A percentile compares a stretch with the other conserved stretches of the same genome.
Evolutionary conservation across 352 stramenopile species (phyloP).

Genomic region (Pythium angustatum): DNA sequence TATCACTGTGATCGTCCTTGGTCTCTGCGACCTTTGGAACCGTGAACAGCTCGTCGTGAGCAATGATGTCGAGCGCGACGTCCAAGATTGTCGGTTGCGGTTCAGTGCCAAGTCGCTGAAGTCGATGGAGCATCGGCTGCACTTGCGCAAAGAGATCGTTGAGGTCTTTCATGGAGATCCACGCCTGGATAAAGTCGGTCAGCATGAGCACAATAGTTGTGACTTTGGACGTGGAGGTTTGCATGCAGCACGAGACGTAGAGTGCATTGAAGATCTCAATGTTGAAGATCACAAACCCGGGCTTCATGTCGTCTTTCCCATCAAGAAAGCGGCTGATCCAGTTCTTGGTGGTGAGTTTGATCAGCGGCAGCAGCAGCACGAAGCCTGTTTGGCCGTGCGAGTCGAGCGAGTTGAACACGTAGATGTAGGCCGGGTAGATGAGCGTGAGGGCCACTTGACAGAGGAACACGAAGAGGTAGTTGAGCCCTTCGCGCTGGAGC

Average conservation of each 20-base stretch:
- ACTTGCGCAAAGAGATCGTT: not conserved
- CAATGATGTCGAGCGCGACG: no score
- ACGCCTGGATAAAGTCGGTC: not conserved
- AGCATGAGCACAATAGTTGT: not conserved
- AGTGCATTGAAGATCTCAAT: constrained; percentile 6
- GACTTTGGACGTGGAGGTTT: not conserved
- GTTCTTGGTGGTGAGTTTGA: not conserved
- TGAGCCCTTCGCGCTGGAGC: constrained; percentile 30
- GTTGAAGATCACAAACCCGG: constrained; percentile 3
- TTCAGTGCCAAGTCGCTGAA: no score
- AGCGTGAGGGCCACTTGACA: constrained; percentile 4
- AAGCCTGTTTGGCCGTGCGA: not conserved
- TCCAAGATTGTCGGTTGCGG: no score
- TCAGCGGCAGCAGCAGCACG: not conserved
- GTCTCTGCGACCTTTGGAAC: no score
- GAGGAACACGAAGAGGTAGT: constrained; percentile 3
- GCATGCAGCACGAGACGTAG: not conserved
- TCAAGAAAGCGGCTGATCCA: not conserved
- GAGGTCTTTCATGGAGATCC: not conserved
- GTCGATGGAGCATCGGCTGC: no score
- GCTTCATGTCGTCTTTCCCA: not conserved
- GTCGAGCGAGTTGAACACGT: not conserved
- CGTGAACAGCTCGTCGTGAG: no score
- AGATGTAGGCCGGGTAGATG: not conserved
- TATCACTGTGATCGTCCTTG: no score